Evolutionary conservation across 495 filamentous ascomycete genomes (phyloP).

Genomic region (Hapsidospora chrysogenum): DNA sequence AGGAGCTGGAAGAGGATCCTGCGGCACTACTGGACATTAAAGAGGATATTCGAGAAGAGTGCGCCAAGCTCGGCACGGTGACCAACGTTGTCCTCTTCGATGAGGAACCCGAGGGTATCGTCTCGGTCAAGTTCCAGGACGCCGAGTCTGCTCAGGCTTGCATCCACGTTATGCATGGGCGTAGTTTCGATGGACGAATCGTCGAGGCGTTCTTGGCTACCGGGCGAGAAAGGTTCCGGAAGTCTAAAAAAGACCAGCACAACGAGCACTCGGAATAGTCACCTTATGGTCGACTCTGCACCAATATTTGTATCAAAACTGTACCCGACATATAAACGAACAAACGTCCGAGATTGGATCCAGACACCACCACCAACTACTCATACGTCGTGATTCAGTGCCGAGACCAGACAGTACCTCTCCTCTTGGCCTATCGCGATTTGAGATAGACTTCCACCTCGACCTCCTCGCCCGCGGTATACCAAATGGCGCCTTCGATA

Average conservation of each 20-base stretch:
- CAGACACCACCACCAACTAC: too few species aligned
- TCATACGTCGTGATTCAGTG: too few species aligned
- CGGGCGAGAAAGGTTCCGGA: conserved; percentile 62
- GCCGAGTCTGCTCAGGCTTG: conserved; percentile 56
- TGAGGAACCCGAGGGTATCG: conserved; percentile 70
- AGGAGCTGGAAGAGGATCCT: conserved; percentile 74
- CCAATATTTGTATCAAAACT: too few species aligned
- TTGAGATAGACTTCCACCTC: too few species aligned
- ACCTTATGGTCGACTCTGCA: too few species aligned
- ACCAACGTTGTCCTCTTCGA: conserved; percentile 88
- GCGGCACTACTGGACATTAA: conserved; percentile 78
- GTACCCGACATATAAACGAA: too few species aligned
- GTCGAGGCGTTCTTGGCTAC: conserved; percentile 64
- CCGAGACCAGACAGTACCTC: too few species aligned
- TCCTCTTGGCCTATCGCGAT: too few species aligned
- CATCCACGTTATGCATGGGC: conserved; percentile 62
- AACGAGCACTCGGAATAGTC: conserved; percentile 20
- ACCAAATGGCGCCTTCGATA: conserved; percentile 54
- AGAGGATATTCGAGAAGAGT: conserved; percentile 83
- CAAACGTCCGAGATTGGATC: too few species aligned
- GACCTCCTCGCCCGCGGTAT: conserved; percentile 22
- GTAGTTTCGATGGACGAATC: conserved; percentile 55
- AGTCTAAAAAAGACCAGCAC: conserved; percentile 34
- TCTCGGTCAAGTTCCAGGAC: conserved; percentile 61
- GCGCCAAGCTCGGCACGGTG: conserved; percentile 69